Conservation (phyloP, 495 filamentous ascomycete genomes). For the Astrocystis sublimbata region DNA sequence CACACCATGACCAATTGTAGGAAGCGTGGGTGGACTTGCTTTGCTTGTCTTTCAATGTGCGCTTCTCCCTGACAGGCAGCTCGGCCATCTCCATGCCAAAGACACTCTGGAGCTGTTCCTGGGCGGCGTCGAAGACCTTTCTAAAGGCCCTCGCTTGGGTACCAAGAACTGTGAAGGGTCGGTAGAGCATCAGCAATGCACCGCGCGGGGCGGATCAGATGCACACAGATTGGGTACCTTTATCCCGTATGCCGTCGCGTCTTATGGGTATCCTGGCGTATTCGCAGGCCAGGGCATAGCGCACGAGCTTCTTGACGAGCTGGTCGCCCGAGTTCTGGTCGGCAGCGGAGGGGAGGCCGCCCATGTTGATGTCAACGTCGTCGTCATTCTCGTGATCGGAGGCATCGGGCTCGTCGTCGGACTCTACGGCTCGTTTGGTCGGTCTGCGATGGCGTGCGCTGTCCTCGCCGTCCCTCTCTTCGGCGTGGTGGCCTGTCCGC, state of each 20-base stretch:
- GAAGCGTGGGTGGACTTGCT: conserved; percentile 36
- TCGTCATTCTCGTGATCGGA: conserved; percentile 33
- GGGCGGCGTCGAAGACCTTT: conserved; percentile 65
- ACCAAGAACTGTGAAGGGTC: conserved; percentile 51
- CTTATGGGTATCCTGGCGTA: conserved; percentile 78
- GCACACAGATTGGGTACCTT: conserved; percentile 46
- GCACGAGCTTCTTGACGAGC: conserved; percentile 84
- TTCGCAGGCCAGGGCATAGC: conserved; percentile 87
- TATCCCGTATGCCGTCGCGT: conserved; percentile 74
- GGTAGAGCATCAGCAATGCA: conserved; percentile 16
- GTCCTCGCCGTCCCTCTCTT: conserved; percentile 21
- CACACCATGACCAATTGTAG: not conserved
- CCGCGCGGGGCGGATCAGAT: not conserved
- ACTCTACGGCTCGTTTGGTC: conserved; percentile 29
- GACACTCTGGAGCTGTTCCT: conserved; percentile 59
- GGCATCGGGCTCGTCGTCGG: conserved; percentile 35
- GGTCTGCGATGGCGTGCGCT: conserved; percentile 22
- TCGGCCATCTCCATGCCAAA: conserved; percentile 91
- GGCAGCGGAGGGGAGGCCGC: conserved; percentile 32
- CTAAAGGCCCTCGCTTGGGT: conserved; percentile 63
- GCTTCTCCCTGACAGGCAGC: conserved; percentile 76
- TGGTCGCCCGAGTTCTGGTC: conserved; percentile 55
- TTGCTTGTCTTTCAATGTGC: conserved; percentile 73
- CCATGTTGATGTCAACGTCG: conserved; percentile 43
- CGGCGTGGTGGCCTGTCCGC: conserved; percentile 22